Base-by-base conservation (phyloP, 352 stramenopile species). In the Peronosclerospora sorghi region DNA sequence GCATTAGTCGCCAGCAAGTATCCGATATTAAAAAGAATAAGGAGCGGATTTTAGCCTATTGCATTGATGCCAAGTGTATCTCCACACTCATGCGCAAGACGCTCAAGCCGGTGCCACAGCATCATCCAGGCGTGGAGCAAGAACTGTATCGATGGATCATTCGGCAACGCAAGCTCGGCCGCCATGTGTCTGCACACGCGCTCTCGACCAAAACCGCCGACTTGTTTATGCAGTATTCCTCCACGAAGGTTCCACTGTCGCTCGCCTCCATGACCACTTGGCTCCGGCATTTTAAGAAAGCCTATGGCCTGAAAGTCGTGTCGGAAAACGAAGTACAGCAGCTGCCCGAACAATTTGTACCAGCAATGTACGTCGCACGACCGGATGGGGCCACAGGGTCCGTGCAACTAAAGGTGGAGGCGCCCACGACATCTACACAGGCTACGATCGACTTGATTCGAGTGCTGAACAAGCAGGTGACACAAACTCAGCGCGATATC, bases 1-100 rank as follows among this genome's bases (percentile, higher is more conserved):
- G 65, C 26, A 90, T 90, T 50, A 83, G 66, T 32, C 68, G 78
- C 1, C 78, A 90, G 51, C 78, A 90, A 51, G 69, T 90, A 8
- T 87, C 75, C 12, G 78, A 90, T 49, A 88, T 90, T 47, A 90
- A 90, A 60, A 90, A 88, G 54, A 90, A 90, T 62, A 62, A 62
- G 29, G 71, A 83, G 7, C 62, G 78, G 24, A 90, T 90, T 43
- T 42, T 90, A 44, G 62, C 68, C 35, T 86, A 83, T 32, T 90
- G 78, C 32, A 54, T 73, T 2, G 71, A 90, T 37, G 78, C 75
- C 38, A 83, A 85, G 41, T 73, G 87, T 41, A 49, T 85, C 21
- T 75, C 68, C 1, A 85, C 59, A 17, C 56, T 90, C 41, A 69
- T 66, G 29, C 68, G 75, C 38, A 90, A 90, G 63, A 90, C 78